These are phyloP conservation scores for Lachancea fermentati DNA, from an alignment of 805 yeast species.

Conservation along the genomic window DNA sequence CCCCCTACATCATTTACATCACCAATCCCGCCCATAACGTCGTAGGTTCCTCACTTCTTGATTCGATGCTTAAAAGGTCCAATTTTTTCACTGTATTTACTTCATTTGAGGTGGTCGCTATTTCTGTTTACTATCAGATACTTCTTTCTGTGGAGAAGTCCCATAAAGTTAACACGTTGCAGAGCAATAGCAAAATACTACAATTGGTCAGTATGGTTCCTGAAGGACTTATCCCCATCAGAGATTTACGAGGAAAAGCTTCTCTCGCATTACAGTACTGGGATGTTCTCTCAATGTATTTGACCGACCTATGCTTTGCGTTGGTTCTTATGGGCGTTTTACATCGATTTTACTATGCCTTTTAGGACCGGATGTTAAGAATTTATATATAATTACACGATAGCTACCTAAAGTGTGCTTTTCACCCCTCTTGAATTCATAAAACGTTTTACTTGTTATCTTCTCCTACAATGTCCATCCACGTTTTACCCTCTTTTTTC, in stretches of 20 bases:
- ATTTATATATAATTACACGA: neutral
- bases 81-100: conserved; percentile 32
- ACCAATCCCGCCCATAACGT: conserved; percentile 13
- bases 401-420: neutral
- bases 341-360: conserved; percentile 14
- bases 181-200: conserved; percentile 26
- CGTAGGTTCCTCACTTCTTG: neutral
- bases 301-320: conserved; percentile 31
- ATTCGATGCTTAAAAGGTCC: conserved; percentile 18
- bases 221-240: conserved; percentile 30
- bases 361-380: neutral
- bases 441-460: conserved; percentile 37
- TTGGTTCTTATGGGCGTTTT: conserved; percentile 27
- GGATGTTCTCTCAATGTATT: conserved; percentile 31
- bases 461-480: conserved; percentile 73
- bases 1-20: conserved; percentile 29
- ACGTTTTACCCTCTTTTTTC: conserved; percentile 67
- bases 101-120: conserved; percentile 30
- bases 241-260: conserved; percentile 25
- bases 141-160: conserved; percentile 23
- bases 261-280: conserved; percentile 26
- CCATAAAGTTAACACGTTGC: conserved; percentile 23
- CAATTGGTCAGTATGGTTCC: conserved; percentile 30
- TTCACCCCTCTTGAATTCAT: neutral
- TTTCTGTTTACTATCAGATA: conserved; percentile 29